A percentile compares a stretch with the other conserved stretches of the same genome.
Conservation (phyloP, 805 yeast genomes). For the Candida hispaniensis region DNA sequence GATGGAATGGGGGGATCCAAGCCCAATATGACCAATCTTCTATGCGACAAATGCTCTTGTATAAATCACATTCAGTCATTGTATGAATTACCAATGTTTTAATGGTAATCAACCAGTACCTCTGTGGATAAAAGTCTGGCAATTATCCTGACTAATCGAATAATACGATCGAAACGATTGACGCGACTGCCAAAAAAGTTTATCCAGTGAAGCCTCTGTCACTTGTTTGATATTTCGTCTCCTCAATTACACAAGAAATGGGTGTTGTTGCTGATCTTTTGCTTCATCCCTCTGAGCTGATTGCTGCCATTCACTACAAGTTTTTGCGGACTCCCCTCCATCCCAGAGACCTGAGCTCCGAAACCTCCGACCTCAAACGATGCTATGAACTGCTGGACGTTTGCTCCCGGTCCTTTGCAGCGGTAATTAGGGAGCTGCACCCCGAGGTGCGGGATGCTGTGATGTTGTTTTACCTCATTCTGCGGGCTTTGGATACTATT, state of each 20-base stretch:
- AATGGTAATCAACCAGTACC: too few species aligned
- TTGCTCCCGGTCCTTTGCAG: conserved; percentile 89
- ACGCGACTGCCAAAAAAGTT: too few species aligned
- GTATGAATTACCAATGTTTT: too few species aligned
- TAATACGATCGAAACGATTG: too few species aligned
- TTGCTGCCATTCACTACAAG: conserved; percentile 52
- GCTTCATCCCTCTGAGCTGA: conserved; percentile 61
- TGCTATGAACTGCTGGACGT: conserved; percentile 57
- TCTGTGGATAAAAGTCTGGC: too few species aligned
- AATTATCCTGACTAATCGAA: too few species aligned
- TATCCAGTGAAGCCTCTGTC: too few species aligned
- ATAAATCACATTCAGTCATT: too few species aligned
- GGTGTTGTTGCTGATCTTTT: conserved; percentile 50
- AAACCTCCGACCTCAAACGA: conserved; percentile 38
- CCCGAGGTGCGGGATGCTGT: conserved; percentile 75
- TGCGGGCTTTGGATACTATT: conserved; percentile 88
- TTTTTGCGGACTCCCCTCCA: conserved; percentile 44
- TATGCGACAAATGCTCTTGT: too few species aligned
- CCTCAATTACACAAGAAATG: conserved; percentile 31
- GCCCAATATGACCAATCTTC: too few species aligned
- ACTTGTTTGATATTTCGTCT: too few species aligned
- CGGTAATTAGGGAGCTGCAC: conserved; percentile 81
- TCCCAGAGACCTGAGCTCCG: conserved; percentile 37
- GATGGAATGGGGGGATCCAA: too few species aligned
- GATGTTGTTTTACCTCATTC: conserved; percentile 71